Base-by-base conservation (phyloP, 345 rosid genomes). In the Adansonia digitata region DNA sequence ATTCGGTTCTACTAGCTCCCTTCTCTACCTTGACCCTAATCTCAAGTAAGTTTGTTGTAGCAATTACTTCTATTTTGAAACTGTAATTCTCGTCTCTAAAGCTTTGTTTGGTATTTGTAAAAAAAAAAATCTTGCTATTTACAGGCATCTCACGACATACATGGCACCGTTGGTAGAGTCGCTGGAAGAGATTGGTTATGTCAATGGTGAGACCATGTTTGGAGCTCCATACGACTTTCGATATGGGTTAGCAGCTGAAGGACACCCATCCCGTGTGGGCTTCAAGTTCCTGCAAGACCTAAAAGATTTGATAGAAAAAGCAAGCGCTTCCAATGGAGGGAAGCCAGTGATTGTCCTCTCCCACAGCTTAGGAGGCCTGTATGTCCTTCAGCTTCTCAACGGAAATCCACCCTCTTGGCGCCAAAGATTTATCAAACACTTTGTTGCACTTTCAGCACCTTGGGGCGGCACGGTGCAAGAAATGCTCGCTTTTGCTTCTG, bases 201-300 rank as follows among this genome's bases (percentile, higher is more conserved):
- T 83, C 3, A 75, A 79, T 63, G 93, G 89, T 14, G 79, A 86
- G 72, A 91, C 82, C 40, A 74, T 94, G 13, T 83, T 88, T 0
- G 97, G 95, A 76, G 97, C 98, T 57, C 97, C 98, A 0, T 94
- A 94, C 22, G 98, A 92, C 76, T 94, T 91, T 64, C 88, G 98
- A 53, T 89, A 94, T 8, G 98, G 97, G 9, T 72, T 91, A 68
- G 95, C 97, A 0, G 86, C 86, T 3, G 75, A 82, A 7, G 97
- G 94, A 17, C 97, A 86, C 74, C 88, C 93, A 29, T 86, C 89
- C 3, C 79, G 40, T 1, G 91, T 87, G 43, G 98, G 97, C 24
- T 79, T 95, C 72, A 85, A 82, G 65, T 92, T 82, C 75, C 42
- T 92, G 57, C 75, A 80, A 66, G 97, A 94, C 81, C 83, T 94